A percentile compares a stretch with the other conserved stretches of the same genome.
Evolutionary conservation across 257 asterid species (phyloP).

Genomic region (Solanum bukasovii): DNA sequence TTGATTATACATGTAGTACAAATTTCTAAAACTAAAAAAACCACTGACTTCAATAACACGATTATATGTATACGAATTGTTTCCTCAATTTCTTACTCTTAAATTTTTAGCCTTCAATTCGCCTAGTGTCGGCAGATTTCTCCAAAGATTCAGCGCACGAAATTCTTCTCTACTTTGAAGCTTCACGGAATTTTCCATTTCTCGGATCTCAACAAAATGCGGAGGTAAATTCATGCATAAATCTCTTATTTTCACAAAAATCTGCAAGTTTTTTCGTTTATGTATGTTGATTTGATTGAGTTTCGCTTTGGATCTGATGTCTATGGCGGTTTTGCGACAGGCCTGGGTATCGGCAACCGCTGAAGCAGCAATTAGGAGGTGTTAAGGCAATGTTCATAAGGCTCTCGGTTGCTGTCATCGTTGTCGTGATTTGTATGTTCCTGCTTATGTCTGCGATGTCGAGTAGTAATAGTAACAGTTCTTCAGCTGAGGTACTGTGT

Average conservation of each 20-base stretch:
- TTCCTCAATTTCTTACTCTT: background rate
- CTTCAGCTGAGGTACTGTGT: constrained; percentile 44
- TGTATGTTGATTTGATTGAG: background rate
- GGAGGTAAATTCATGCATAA: constrained; percentile 22
- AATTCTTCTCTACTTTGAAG: background rate
- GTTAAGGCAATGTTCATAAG: constrained; percentile 69
- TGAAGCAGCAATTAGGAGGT: constrained; percentile 49
- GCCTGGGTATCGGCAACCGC: constrained; percentile 51
- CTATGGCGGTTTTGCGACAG: constrained; percentile 16
- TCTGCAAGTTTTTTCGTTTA: background rate
- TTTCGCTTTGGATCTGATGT: constrained; percentile 22
- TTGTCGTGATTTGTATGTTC: constrained; percentile 58
- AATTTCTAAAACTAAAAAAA: background rate
- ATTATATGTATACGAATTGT: background rate
- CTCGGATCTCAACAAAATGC: constrained; percentile 17
- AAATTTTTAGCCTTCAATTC: background rate
- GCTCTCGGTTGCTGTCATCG: constrained; percentile 56
- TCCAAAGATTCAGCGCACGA: background rate
- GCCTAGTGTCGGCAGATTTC: background rate
- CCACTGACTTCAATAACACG: background rate
- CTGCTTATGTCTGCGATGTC: constrained; percentile 47
- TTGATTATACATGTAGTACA: background rate
- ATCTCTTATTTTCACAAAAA: background rate
- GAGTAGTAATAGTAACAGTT: constrained; percentile 19
- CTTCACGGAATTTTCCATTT: background rate